phyloP scores from a whole-genome alignment of 2,329 filamentous ascomycete species.

The Pseudogymnoascus sp. region DNA sequence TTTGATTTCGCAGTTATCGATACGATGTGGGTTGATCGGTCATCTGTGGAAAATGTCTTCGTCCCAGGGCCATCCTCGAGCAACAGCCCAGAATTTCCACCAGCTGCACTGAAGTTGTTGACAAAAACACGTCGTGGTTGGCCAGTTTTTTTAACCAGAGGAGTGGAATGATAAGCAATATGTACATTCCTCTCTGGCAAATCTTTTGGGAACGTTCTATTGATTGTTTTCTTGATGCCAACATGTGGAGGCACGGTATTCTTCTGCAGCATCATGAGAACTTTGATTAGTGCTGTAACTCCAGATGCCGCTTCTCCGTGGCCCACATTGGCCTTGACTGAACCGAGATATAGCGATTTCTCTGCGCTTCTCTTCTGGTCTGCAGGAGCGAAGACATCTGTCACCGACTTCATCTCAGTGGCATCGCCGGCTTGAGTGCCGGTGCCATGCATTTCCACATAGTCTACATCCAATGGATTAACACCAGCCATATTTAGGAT shows the following conservation, averaged over 20 bases:
- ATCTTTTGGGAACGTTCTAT: slow-evolving; percentile 27
- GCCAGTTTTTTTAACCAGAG: slow-evolving; percentile 27
- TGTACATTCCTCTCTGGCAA: slow-evolving; percentile 31
- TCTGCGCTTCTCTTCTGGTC: slow-evolving; percentile 37
- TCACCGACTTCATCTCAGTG: slow-evolving; percentile 72
- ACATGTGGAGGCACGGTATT: slow-evolving; percentile 27
- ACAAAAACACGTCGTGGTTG: slow-evolving; percentile 32
- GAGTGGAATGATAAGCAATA: slow-evolving; percentile 25
- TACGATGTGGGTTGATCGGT: slow-evolving; percentile 37
- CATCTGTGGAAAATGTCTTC: slow-evolving; percentile 31
- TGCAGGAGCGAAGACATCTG: slow-evolving; percentile 51
- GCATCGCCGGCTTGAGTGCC: slow-evolving; percentile 79
- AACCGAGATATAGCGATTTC: slow-evolving; percentile 40
- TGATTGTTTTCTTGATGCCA: slow-evolving; percentile 30
- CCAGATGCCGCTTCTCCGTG: slow-evolving; percentile 31
- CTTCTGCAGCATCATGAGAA: slow-evolving; percentile 27
- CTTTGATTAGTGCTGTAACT: slow-evolving; percentile 29
- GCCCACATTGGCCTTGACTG: slow-evolving; percentile 31
- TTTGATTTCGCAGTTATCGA: slow-evolving; percentile 39
- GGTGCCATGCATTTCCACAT: slow-evolving; percentile 85
- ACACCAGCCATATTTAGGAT: slow-evolving; percentile 66
- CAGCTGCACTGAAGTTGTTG: slow-evolving; percentile 43
- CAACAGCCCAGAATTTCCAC: slow-evolving; percentile 28
- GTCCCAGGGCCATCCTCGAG: slow-evolving; percentile 27
- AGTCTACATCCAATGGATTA: slow-evolving; percentile 67